Evolutionary conservation across 495 filamentous ascomycete genomes (phyloP), one percentile per base, ranked within the genome.

Genomic region (Tuber umbilicatum): DNA sequence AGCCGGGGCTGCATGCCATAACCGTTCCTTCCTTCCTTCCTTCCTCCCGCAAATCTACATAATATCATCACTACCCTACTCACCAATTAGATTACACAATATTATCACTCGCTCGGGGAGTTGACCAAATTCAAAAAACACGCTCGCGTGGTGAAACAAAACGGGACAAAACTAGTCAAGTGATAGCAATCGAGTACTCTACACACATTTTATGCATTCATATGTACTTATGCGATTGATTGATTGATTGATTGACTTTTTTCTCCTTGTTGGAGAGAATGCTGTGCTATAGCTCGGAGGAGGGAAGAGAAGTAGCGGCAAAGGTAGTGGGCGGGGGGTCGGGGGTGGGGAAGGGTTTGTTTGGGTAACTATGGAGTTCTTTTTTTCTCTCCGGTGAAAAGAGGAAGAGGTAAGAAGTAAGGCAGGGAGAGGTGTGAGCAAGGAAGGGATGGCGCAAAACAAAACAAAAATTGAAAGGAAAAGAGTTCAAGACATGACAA

Each of bases 401-500:
- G n/a, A 31, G 50, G 0, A 60, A 12, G 37, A 31, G n/a, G 69
- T 39, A 12, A 43, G 69, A 27, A 39, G n/a, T 47, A 47, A 50
- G 73, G 67, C 17, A 45, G 67, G 14, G 19, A 40, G n/a, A 38
- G 19, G 73, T 39, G 73, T 35, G 72, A 41, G 31, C n/a, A 41
- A 74, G 50, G 45, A 70, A 60, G 64, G 67, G 70, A 64, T 37
- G 67, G 67, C 45, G 64, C 17, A 69, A 69, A 73, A 35, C 47
- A n/a, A 75, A 70, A 68, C 47, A 72, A n/a, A 40, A 75, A 40
- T 9, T 1, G 39, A 72, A 69, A 60, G 68, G 68, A 50, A 71
- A 71, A 50, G 39, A 37, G 27, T 45, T 73, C 41, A 72, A 41
- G 50, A 39, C 74, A 67, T 74, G 74, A 77, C 73, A 68, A 38